phyloP scores from a whole-genome alignment of 306 rosid species.

The Prunus dulcis region DNA sequence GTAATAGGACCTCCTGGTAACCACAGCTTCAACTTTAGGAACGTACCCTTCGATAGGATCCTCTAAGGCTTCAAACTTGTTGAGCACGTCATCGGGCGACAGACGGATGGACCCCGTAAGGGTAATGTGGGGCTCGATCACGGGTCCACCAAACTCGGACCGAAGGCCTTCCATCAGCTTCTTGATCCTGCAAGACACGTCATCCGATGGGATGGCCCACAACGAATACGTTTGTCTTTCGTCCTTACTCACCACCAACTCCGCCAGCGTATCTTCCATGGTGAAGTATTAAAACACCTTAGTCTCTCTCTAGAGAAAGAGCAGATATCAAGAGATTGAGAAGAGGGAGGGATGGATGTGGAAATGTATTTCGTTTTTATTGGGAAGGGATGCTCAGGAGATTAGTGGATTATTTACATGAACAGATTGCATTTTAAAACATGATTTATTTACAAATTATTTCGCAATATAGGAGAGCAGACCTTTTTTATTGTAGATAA shows the following conservation, averaged over 20 bases:
- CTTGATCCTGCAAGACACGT: constrained; percentile 32
- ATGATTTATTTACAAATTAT: too few species aligned
- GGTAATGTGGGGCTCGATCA: constrained; percentile 72
- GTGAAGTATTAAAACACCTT: not conserved
- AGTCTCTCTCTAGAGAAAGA: too few species aligned
- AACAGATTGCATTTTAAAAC: too few species aligned
- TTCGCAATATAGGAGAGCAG: too few species aligned
- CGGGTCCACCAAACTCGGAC: constrained; percentile 72
- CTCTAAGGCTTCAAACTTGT: constrained; percentile 37
- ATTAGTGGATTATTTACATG: too few species aligned
- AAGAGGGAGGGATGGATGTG: too few species aligned
- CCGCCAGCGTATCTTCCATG: not conserved
- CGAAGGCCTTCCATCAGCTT: constrained; percentile 55
- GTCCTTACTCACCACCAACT: not conserved
- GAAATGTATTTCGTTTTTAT: too few species aligned
- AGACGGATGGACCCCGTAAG: constrained; percentile 59
- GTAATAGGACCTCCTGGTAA: constrained; percentile 54
- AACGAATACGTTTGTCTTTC: constrained; percentile 49
- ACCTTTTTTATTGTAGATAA: too few species aligned
- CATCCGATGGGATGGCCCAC: constrained; percentile 82
- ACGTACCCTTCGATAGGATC: constrained; percentile 33
- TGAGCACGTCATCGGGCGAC: constrained; percentile 48
- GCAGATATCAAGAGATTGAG: too few species aligned
- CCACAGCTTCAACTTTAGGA: constrained; percentile 50
- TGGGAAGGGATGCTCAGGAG: too few species aligned